Conservation (phyloP, 1,139 yeast genomes). For the Candida albicans region DNA sequence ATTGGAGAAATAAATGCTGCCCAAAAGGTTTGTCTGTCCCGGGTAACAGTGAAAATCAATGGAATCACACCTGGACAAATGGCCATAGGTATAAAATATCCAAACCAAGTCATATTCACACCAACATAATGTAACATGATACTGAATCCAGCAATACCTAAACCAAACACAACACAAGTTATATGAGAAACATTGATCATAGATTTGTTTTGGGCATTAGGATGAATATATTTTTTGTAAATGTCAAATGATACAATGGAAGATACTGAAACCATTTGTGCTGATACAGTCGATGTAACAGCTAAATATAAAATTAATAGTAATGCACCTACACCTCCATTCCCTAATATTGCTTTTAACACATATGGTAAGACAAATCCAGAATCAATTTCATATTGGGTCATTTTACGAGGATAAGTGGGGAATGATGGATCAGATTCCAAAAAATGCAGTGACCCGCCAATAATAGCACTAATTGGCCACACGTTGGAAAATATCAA, state of each 20-base stretch:
- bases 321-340: constrained; percentile 31
- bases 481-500: constrained; percentile 33
- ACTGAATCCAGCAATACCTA: constrained; percentile 30
- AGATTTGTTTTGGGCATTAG: constrained; percentile 25
- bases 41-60: constrained; percentile 30
- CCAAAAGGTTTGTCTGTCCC: constrained; percentile 31
- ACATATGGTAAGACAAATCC: constrained; percentile 31
- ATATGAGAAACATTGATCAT: constrained; percentile 29
- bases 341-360: constrained; percentile 27
- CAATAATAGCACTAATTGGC: constrained; percentile 32
- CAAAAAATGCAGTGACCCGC: constrained; percentile 27
- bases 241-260: constrained; percentile 32
- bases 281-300: constrained; percentile 33
- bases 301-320: constrained; percentile 29
- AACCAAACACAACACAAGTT: constrained; percentile 30
- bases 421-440: constrained; percentile 27
- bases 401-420: constrained; percentile 31
- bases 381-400: constrained; percentile 24
- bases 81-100: constrained; percentile 34
- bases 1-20: constrained; percentile 30
- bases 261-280: constrained; percentile 33
- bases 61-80: constrained; percentile 41
- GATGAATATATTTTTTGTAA: constrained; percentile 29
- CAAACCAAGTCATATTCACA: constrained; percentile 35
- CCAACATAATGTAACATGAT: constrained; percentile 35